Conservation (phyloP, 805 yeast species). For the Kluyveromyces wickerhamii region DNA sequence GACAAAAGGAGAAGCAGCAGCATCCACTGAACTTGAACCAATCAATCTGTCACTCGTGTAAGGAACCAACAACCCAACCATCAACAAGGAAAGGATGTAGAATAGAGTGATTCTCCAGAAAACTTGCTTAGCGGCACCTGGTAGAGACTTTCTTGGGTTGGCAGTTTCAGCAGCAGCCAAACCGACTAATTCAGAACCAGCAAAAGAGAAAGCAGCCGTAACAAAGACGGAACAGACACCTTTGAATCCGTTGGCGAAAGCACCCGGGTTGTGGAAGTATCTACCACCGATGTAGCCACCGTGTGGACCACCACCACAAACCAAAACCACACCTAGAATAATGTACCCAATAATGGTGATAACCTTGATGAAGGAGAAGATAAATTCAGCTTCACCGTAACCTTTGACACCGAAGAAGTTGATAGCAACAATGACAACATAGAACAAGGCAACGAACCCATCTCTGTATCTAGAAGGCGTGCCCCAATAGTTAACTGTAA, state of each 20-base stretch:
- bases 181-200: constrained; percentile 47
- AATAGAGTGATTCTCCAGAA: constrained; percentile 47
- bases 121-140: constrained; percentile 47
- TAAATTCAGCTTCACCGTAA: constrained; percentile 48
- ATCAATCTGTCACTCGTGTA: constrained; percentile 38
- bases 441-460: constrained; percentile 43
- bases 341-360: constrained; percentile 45
- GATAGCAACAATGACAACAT: constrained; percentile 39
- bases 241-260: constrained; percentile 49
- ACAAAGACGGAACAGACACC: constrained; percentile 48
- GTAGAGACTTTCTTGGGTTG: constrained; percentile 40
- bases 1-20: constrained; percentile 71
- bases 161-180: constrained; percentile 43
- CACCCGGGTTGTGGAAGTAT: constrained; percentile 50
- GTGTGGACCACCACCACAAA: constrained; percentile 43
- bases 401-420: constrained; percentile 48
- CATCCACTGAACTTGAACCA: constrained; percentile 45
- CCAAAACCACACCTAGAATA: constrained; percentile 43
- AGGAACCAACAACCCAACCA: constrained; percentile 47
- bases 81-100: constrained; percentile 37
- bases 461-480: constrained; percentile 39
- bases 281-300: constrained; percentile 38
- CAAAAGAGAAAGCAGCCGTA: constrained; percentile 47
- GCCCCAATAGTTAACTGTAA: constrained; percentile 46
- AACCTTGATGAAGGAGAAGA: constrained; percentile 42